These are phyloP conservation scores for Cenchrus americanus DNA, from an alignment of 176 grass and related monocot species.

Conservation along the genomic window DNA sequence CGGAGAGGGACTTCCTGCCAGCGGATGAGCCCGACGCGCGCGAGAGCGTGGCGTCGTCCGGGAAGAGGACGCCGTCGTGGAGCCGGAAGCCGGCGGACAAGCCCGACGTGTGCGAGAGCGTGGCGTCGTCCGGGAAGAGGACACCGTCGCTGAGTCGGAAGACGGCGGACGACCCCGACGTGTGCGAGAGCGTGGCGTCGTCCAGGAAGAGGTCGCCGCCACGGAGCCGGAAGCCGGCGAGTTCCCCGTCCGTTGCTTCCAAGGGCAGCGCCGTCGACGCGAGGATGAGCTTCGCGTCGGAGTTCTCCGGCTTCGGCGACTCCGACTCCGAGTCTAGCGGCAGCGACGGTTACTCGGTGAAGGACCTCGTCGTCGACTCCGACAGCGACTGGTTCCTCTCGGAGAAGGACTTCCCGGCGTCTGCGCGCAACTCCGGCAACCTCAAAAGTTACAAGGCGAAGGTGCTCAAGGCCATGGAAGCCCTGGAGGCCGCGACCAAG, in stretches of 20 bases:
- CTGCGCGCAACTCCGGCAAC: constrained; percentile 24
- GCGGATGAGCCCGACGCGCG: constrained; percentile 26
- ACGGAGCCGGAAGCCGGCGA: constrained; percentile 3
- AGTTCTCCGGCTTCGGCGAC: constrained; percentile 68
- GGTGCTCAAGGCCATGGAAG: constrained; percentile 54
- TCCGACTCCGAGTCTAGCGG: constrained; percentile 80
- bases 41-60: constrained; percentile 22
- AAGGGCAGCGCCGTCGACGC: constrained; percentile 14
- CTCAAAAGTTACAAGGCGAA: constrained; percentile 45
- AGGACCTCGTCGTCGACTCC: constrained; percentile 79
- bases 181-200: constrained; percentile 26
- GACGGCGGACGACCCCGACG: constrained; percentile 25
- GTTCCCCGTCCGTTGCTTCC: constrained; percentile 11
- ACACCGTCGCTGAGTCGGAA: neutral
- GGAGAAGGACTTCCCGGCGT: constrained; percentile 60
- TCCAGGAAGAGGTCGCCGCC: constrained; percentile 23
- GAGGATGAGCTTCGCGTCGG: constrained; percentile 56
- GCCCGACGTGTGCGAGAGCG: neutral
- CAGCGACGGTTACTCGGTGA: constrained; percentile 96
- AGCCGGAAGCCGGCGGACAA: neutral
- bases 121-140: constrained; percentile 22
- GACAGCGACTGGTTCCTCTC: constrained; percentile 90
- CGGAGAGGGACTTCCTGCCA: constrained; percentile 27
- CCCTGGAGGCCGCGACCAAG: constrained; percentile 18
- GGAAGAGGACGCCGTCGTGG: constrained; percentile 25